Evolutionary conservation across 441 rosid species (phyloP).

Genomic region (Euphorbia schlechtendalii): DNA sequence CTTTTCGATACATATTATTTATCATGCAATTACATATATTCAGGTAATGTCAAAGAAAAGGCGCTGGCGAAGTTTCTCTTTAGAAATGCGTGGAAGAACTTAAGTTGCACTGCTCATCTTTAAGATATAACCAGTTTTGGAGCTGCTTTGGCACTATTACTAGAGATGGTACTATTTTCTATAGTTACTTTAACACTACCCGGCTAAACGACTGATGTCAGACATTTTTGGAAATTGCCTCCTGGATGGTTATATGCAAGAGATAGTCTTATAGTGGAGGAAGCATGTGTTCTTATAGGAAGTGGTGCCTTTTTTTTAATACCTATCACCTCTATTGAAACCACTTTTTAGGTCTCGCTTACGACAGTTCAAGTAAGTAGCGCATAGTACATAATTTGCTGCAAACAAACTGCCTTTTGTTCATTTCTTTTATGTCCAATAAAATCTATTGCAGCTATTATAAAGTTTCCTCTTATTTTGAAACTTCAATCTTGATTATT

Average conservation of each 20-base stretch:
- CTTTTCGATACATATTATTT: too few species aligned
- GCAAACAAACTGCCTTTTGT: neutral
- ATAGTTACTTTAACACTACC: neutral
- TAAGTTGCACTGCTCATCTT: conserved; percentile 4
- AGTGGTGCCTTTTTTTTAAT: neutral
- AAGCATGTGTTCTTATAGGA: neutral
- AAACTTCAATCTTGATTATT: too few species aligned
- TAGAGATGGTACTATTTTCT: too few species aligned
- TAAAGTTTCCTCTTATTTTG: neutral
- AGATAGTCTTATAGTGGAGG: neutral
- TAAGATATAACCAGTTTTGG: neutral
- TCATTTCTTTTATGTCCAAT: neutral
- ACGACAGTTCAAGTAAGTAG: neutral
- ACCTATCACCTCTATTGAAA: neutral
- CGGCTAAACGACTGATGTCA: neutral
- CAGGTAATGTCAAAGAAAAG: conserved; percentile 40
- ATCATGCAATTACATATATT: conserved; percentile 11
- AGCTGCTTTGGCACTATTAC: neutral
- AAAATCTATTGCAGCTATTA: neutral
- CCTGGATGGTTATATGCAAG: neutral
- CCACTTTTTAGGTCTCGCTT: conserved; percentile 6
- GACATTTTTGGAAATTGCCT: neutral
- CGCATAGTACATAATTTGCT: conserved; percentile 7
- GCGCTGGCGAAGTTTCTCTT: conserved; percentile 29
- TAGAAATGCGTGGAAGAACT: conserved; percentile 29